Evolutionary conservation across 345 rosid genomes (phyloP), one percentile per base, ranked within the genome.

Genomic region (Populus simonii): DNA sequence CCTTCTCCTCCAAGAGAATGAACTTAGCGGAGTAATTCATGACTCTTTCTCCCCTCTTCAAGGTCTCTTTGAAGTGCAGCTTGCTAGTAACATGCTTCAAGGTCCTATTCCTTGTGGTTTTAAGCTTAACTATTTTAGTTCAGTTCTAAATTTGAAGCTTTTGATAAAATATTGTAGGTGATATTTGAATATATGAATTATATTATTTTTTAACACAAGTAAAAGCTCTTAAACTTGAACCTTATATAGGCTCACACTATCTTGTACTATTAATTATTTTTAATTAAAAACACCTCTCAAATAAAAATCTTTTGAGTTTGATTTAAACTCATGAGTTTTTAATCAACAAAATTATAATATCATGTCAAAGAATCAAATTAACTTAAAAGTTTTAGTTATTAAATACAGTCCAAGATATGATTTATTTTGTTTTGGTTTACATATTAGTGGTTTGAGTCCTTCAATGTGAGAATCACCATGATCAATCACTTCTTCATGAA

Each of bases 51-150:
- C 81, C 1, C 45, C 84, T 9, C 45, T 31, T 22, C 85, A 80
- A 68, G 71, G 66, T 68, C 84, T 86, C 41, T 51, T 73, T 7
- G 84, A 82, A 63, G 65, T 84, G 77, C 85, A 86, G 83, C 84
- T 84, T 31, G 84, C 83, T 49, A 67, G 76, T 49, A 86, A 86
- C 76, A 66, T 47, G 83, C 84, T 82, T 74, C 76, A 82, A 70
- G 85, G 84, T 71, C 62, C 77, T 25, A 75, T 86, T 45, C 89
- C 87, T 10, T 86, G 87, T 53, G 80, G 83, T 74, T 59, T 84
- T 33, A 70, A 82, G 16, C 81, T 84, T 59, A 80, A 70, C 45
- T 80, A 82, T 75, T 86, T 86, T 71, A 82, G 81, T 80, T 73
- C 71, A 61, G 79, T 68, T 73, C 83, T 86, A 23, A 82, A 86